Base-by-base conservation (phyloP, 1,139 yeast species). In the Yamadazyma buinensis region DNA sequence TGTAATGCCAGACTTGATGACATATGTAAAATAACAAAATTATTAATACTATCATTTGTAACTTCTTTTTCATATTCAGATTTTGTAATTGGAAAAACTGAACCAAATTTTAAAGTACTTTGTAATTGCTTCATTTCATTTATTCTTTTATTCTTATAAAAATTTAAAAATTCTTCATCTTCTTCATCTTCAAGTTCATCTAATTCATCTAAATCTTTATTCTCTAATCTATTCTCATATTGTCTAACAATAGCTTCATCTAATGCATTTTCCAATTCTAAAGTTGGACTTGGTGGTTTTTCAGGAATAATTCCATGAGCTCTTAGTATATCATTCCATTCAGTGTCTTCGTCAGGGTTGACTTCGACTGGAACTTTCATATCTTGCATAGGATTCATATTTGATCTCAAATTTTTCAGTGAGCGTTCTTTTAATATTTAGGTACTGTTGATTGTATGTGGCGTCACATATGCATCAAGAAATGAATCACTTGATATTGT, bases 291-390 rank as follows among this genome's bases (percentile, higher is more conserved):
- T 15, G 94, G 92, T 22, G 95, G 88, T 49, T 82, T 80, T 54
- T 86, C 90, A 0, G 98, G 98, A 35, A 92, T 87, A 42, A 92
- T 79, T 10, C 97, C 97, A 44, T 90, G 87, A 6, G 77, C 75
- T 44, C 99, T 69, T 31, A 92, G 70, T 44, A 92, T 88, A 59
- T 92, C 99, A 55, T 92, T 92, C 98, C 99, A 92, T 58, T 92
- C 98, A 1, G 98, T 92, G 55, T 92, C 99, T 59, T 92, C 98
- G 43, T 76, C 78, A 24, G 96, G 97, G 60, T 92, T 90, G 36
- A 90, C 97, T 59, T 88, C 90, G 34, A 88, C 94, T 49, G 84
- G 85, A 53, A 83, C 46, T 32, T 46, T 67, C 37, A 61, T 48
- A 43, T 66, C 51, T 30, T 55, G 47, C 64, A 61, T 58, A 19